Evolutionary conservation across 192 early-diverging fungal genomes (phyloP), one percentile per base, ranked within the genome.

Genomic region (Entophlyctis helioformis): DNA sequence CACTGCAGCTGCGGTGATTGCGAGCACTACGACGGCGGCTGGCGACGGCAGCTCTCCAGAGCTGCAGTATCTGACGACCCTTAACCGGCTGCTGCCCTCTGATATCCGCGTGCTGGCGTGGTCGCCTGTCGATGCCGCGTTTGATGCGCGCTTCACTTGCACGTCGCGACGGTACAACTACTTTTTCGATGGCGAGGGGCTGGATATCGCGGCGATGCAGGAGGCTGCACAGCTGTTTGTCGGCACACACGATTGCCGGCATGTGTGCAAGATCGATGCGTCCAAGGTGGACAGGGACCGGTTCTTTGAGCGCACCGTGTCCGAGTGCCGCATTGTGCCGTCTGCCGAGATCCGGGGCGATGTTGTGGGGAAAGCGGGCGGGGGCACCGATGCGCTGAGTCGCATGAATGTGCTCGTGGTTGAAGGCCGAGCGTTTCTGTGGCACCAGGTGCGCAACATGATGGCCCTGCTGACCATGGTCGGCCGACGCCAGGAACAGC

Each of bases 361-460:
- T 25, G 46, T 50, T 11, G 0, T 10, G 8, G 19, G 12, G 31
- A 15, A 44, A 4, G 19, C 44, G 15, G 37, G 16, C 18, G 21
- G 22, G 20, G 52, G 21, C 20, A 35, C n/a, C 22, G 13, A 51
- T 27, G 53, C 38, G 48, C 58, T 24, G 37, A 40, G 53, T 19
- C 57, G 75, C 15, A 79, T 83, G 49, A 81, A 78, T 44, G 71
- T 77, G 35, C 67, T 92, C 44, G 76, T 80, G 42, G 72, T 98
- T 25, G 72, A 66, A 16, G 92, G 91, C 22, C 83, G 84, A 4
- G 87, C 90, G 19, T 98, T 96, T 48, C 63, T 96, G 43, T 98
- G 90, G 91, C 94, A 98, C 63, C 94, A 96, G 63, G 91, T 98
- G 39, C 82, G 94, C 18, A 92, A 84, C 63, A 93, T 98, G 86